Percentiles rank a stretch among this genome's conserved stretches.
Evolutionary conservation across 805 yeast genomes (phyloP).

Genomic region (Saturnispora ahearnii): DNA sequence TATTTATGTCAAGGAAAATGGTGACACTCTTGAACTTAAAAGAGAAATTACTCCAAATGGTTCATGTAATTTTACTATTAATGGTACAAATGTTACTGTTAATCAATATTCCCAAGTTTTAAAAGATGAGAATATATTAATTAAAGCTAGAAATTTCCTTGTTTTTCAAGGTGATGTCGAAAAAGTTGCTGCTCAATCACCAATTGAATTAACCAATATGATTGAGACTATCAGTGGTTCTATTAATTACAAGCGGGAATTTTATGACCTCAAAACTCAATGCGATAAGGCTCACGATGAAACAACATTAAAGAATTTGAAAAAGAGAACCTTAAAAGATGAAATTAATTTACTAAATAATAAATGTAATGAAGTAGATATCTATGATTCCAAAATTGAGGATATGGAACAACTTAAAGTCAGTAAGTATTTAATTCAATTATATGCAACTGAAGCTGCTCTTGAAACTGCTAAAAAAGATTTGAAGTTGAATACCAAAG

Average conservation of each 20-base stretch:
- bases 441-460: constrained; percentile 49
- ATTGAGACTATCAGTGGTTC: constrained; percentile 85
- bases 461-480: constrained; percentile 26
- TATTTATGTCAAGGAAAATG: constrained; percentile 55
- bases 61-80: constrained; percentile 56
- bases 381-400: constrained; percentile 46
- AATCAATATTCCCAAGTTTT: constrained; percentile 56
- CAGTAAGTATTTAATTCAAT: constrained; percentile 48
- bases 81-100: constrained; percentile 52
- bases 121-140: constrained; percentile 70
- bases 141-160: constrained; percentile 82
- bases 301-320: constrained; percentile 54
- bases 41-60: constrained; percentile 55
- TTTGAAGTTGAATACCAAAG: constrained; percentile 30
- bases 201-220: constrained; percentile 61
- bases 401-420: constrained; percentile 41
- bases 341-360: constrained; percentile 74
- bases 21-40: constrained; percentile 50
- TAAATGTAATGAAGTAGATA: constrained; percentile 63
- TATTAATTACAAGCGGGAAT: constrained; percentile 53
- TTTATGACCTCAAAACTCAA: constrained; percentile 53
- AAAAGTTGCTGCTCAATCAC: constrained; percentile 79
- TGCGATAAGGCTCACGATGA: constrained; percentile 57
- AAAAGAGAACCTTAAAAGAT: constrained; percentile 58
- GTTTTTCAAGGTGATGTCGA: constrained; percentile 98